Evolutionary conservation across 805 yeast species (phyloP).

Genomic region (Starmerella etchellsii): DNA sequence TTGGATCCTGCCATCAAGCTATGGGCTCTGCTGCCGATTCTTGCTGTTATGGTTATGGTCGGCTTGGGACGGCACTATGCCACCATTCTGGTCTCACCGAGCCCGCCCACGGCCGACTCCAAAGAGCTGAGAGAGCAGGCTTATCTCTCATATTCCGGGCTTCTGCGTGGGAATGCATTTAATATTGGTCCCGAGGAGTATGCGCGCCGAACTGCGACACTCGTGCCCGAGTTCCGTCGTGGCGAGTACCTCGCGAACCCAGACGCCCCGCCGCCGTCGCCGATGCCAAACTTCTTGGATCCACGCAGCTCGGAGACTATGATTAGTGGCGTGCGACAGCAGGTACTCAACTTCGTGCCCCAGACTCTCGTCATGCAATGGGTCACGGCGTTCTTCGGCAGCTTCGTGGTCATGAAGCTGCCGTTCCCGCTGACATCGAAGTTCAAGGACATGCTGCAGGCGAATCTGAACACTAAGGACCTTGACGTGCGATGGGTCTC

Average conservation of each 20-base stretch:
- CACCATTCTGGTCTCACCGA: constrained; percentile 46
- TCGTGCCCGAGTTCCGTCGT: constrained; percentile 37
- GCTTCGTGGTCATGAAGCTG: constrained; percentile 71
- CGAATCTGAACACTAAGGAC: constrained; percentile 71
- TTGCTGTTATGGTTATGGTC: constrained; percentile 77
- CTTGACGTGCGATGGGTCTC: constrained; percentile 86
- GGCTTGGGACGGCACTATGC: constrained; percentile 66
- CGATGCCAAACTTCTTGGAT: constrained; percentile 36
- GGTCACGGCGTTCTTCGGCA: constrained; percentile 88
- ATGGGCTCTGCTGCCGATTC: constrained; percentile 87
- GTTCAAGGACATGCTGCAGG: constrained; percentile 85
- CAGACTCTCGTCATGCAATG: constrained; percentile 93
- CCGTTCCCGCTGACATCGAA: constrained; percentile 86
- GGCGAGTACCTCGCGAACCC: constrained; percentile 46
- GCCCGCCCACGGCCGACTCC: constrained; percentile 41
- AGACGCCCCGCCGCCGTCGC: constrained; percentile 38
- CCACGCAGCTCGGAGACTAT: constrained; percentile 60
- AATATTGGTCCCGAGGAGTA: constrained; percentile 45
- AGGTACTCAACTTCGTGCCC: constrained; percentile 72
- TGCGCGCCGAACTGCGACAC: constrained; percentile 37
- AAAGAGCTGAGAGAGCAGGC: constrained; percentile 43
- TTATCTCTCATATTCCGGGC: constrained; percentile 44
- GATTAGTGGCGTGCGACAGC: constrained; percentile 66
- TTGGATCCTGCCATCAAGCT: constrained; percentile 71
- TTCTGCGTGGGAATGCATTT: constrained; percentile 42